A percentile compares a stretch with the other conserved stretches of the same genome.
Evolutionary conservation across 2,329 filamentous ascomycete species (phyloP).

Genomic region (Ascocoryne sarcoides): DNA sequence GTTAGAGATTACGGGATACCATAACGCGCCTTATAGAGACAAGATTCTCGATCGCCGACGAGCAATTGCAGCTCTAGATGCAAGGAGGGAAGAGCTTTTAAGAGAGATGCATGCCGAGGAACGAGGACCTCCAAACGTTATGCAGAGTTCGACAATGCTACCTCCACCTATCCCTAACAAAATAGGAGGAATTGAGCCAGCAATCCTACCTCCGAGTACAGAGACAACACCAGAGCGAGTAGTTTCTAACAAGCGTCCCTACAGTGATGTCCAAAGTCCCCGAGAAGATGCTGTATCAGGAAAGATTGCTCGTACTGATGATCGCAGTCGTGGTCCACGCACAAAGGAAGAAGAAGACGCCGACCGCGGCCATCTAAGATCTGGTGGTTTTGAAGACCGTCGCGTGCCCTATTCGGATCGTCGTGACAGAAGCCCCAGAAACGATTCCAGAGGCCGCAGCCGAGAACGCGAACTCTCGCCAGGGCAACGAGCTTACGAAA

Average conservation of each 20-base stretch:
- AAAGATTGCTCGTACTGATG: constrained; percentile 22
- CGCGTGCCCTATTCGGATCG: constrained; percentile 14
- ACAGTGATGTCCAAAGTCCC: constrained; percentile 20
- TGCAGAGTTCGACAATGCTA: constrained; percentile 13
- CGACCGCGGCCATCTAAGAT: constrained; percentile 16
- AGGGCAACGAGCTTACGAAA: constrained; percentile 16
- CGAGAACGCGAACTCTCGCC: constrained; percentile 23
- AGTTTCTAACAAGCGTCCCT: constrained; percentile 24
- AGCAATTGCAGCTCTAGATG: constrained; percentile 27
- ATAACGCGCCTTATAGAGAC: constrained; percentile 28
- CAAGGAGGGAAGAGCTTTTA: constrained; percentile 24
- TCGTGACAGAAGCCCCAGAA: constrained; percentile 13
- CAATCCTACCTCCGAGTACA: constrained; percentile 1
- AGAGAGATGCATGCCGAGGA: constrained; percentile 24
- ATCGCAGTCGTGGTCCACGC: constrained; percentile 8
- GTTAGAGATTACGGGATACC: constrained; percentile 29
- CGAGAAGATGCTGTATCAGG: constrained; percentile 7
- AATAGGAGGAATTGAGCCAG: constrained; percentile 10
- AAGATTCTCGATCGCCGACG: constrained; percentile 24
- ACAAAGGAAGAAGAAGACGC: constrained; percentile 15
- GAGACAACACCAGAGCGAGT: constrained; percentile 8
- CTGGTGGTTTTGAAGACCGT: constrained; percentile 13
- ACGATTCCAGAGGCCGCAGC: constrained; percentile 17
- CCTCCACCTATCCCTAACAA: constrained; percentile 19
- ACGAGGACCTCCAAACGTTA: constrained; percentile 7